Percentiles rank a stretch among this genome's conserved stretches.
phyloP scores from a whole-genome alignment of 2,329 filamentous ascomycete genomes.

The Fusarium drepaniforme region DNA sequence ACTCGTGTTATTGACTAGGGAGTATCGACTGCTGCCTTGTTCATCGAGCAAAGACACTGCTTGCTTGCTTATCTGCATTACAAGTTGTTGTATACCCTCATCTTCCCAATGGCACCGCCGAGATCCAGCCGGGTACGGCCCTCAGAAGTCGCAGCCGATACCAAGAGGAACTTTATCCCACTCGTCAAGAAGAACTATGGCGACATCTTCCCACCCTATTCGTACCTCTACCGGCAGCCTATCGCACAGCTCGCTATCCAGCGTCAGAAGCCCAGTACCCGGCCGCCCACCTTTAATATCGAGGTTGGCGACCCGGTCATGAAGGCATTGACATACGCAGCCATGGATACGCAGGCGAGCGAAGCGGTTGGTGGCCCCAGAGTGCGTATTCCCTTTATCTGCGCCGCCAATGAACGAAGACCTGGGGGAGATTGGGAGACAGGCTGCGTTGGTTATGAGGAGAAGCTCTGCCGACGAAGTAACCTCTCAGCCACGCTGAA shows the following conservation, averaged over 20 bases:
- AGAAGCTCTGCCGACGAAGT: slow-evolving; percentile 80
- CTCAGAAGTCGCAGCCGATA: slow-evolving; percentile 78
- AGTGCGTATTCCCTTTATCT: slow-evolving; percentile 73
- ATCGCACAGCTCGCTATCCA: slow-evolving; percentile 59
- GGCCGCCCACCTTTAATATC: slow-evolving; percentile 63
- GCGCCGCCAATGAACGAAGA: slow-evolving; percentile 80
- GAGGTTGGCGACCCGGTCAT: slow-evolving; percentile 70
- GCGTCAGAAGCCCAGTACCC: slow-evolving; percentile 50
- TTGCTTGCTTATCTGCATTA: neutral
- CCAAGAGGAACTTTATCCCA: slow-evolving; percentile 78
- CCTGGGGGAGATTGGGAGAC: slow-evolving; percentile 86
- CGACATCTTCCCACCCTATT: slow-evolving; percentile 67
- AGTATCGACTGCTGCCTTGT: slow-evolving; percentile 3
- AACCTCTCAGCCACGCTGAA: slow-evolving; percentile 78
- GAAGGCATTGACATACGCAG: slow-evolving; percentile 69
- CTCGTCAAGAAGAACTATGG: slow-evolving; percentile 69
- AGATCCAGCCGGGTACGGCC: slow-evolving; percentile 51
- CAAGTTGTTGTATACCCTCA: slow-evolving; percentile 6
- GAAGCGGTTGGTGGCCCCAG: slow-evolving; percentile 48
- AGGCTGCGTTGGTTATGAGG: slow-evolving; percentile 63
- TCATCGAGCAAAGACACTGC: neutral
- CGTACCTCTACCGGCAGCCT: slow-evolving; percentile 68
- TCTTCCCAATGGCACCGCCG: slow-evolving; percentile 47
- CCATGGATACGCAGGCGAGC: slow-evolving; percentile 53
- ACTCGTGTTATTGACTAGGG: slow-evolving; percentile 13